Evolutionary conservation across 2,329 filamentous ascomycete species (phyloP).

Genomic region (Mollisia scopiformis): DNA sequence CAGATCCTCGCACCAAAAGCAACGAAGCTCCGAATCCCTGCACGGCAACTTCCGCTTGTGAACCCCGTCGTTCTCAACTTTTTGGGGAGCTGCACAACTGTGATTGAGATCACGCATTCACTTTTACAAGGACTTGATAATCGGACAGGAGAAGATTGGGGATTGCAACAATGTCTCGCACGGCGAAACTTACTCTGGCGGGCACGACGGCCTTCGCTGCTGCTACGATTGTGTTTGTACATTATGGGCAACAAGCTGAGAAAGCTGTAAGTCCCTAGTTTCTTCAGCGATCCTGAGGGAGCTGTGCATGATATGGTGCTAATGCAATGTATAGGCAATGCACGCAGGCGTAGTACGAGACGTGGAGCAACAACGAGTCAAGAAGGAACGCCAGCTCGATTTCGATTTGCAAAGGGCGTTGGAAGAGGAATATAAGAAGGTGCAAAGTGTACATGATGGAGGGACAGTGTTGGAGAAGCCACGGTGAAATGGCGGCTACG

Average conservation of each 20-base stretch:
- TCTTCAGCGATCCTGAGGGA: background rate
- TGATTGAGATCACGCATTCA: background rate
- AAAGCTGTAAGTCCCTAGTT: slow-evolving; percentile 67
- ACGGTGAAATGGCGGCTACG: slow-evolving; percentile 11
- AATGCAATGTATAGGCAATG: slow-evolving; percentile 71
- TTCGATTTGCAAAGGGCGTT: slow-evolving; percentile 89
- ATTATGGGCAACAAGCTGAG: slow-evolving; percentile 85
- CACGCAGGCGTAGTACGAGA: slow-evolving; percentile 92
- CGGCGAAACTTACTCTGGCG: slow-evolving; percentile 83
- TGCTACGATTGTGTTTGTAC: slow-evolving; percentile 81
- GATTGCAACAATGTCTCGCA: slow-evolving; percentile 73
- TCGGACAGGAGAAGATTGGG: background rate
- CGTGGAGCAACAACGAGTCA: slow-evolving; percentile 89
- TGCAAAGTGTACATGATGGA: slow-evolving; percentile 74
- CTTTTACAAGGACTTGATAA: background rate
- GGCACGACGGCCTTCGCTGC: slow-evolving; percentile 77
- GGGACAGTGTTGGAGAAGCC: slow-evolving; percentile 22
- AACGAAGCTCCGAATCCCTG: slow-evolving; percentile 28
- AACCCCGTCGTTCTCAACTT: background rate
- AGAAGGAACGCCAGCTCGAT: slow-evolving; percentile 87
- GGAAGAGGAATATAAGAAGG: slow-evolving; percentile 87
- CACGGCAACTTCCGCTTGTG: slow-evolving; percentile 27
- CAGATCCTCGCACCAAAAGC: slow-evolving; percentile 24
- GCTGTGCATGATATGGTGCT: background rate
- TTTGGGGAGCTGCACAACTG: background rate